Conservation (phyloP, 1,139 yeast genomes). For the Candida anutae region DNA sequence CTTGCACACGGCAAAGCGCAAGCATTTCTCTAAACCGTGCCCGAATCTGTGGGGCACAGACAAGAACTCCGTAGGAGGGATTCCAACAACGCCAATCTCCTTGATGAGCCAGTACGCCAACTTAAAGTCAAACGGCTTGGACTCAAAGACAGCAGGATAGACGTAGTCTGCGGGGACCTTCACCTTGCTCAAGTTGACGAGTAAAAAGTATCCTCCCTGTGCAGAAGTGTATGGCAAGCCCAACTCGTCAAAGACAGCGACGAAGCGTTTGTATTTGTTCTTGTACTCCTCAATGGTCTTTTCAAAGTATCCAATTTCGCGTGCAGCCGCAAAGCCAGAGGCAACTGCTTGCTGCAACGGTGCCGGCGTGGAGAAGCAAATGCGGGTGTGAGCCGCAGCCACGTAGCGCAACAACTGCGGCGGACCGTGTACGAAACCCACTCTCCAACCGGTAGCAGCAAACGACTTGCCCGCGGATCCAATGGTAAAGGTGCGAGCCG, state of each 20-base stretch:
- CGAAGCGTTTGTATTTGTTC: constrained; percentile 64
- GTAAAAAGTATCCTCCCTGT: constrained; percentile 87
- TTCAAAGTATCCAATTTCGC: constrained; percentile 56
- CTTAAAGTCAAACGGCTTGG: constrained; percentile 71
- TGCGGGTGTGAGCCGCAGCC: constrained; percentile 86
- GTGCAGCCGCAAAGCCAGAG: constrained; percentile 59
- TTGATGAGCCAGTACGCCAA: constrained; percentile 88
- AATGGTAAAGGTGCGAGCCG: constrained; percentile 73
- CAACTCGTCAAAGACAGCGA: constrained; percentile 73
- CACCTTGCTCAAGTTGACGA: constrained; percentile 80
- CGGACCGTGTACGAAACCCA: constrained; percentile 91
- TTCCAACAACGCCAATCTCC: constrained; percentile 90
- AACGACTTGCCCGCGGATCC: constrained; percentile 97
- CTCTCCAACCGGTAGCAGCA: constrained; percentile 98
- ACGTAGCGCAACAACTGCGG: constrained; percentile 75
- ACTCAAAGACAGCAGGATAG: constrained; percentile 62
- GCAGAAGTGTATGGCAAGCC: constrained; percentile 83
- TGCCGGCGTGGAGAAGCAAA: constrained; percentile 81
- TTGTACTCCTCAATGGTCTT: constrained; percentile 59
- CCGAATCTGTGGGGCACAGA: constrained; percentile 53
- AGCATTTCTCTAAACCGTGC: constrained; percentile 69
- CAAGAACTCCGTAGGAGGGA: constrained; percentile 93
- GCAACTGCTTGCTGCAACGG: constrained; percentile 95
- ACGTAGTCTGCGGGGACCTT: constrained; percentile 65
- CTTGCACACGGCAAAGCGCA: constrained; percentile 94